These are phyloP conservation scores for Chlamydomonas applanata DNA, from an alignment of 139 green algal species.

Conservation along the genomic window DNA sequence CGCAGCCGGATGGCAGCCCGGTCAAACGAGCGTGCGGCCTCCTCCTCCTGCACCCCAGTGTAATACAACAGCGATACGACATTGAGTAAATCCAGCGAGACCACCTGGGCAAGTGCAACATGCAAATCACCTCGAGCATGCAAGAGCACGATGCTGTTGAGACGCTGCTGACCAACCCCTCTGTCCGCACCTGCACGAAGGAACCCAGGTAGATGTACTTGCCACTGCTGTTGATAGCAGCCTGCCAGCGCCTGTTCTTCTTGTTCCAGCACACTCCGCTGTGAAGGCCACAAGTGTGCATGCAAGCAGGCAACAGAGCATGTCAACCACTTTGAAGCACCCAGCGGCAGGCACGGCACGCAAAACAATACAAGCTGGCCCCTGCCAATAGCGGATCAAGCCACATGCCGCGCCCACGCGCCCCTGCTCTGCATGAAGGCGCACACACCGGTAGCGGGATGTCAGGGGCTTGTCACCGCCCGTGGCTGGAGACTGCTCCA, in stretches of 20 bases:
- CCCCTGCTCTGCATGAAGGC: conserved; percentile 18
- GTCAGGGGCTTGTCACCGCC: conserved; percentile 26
- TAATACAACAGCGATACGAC: too few species aligned
- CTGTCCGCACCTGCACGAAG: conserved; percentile 21
- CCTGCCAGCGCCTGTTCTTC: conserved; percentile 56
- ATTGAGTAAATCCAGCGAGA: too few species aligned
- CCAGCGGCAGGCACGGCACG: too few species aligned
- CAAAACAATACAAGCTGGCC: too few species aligned
- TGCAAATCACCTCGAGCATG: too few species aligned
- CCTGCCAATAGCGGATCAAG: too few species aligned
- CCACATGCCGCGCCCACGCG: too few species aligned
- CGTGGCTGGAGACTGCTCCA: neutral
- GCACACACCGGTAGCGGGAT: conserved; percentile 31
- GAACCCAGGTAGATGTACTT: conserved; percentile 59
- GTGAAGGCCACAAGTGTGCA: neutral
- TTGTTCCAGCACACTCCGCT: conserved; percentile 54
- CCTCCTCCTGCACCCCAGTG: conserved; percentile 46
- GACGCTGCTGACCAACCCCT: too few species aligned
- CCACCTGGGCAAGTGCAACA: too few species aligned
- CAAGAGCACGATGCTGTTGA: too few species aligned
- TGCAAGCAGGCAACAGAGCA: too few species aligned
- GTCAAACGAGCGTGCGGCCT: conserved; percentile 50
- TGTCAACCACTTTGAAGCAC: too few species aligned
- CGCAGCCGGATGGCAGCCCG: conserved; percentile 42
- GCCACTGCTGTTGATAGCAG: conserved; percentile 52